Conservation (phyloP, 2,329 filamentous ascomycete genomes). For the Remersonia thermophila region DNA sequence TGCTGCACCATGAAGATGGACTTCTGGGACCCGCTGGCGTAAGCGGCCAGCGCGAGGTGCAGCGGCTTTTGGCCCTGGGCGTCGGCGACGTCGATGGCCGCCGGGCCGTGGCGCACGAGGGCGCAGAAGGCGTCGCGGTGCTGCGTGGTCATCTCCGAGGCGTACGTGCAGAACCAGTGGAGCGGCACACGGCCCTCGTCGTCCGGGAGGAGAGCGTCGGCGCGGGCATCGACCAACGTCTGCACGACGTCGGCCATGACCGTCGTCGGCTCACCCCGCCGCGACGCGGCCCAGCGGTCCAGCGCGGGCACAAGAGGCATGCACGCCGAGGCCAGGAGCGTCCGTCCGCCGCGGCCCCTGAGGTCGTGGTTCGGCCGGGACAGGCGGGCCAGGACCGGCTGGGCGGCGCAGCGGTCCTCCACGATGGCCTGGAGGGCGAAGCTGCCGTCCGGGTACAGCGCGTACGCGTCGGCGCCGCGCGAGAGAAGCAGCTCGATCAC, state of each 20-base stretch:
- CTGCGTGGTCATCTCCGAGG: background rate
- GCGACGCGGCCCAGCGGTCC: too few species aligned
- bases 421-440: slow-evolving; percentile 3
- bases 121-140: background rate
- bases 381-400: background rate
- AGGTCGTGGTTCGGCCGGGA: background rate
- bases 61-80: slow-evolving; percentile 1
- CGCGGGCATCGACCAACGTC: slow-evolving; percentile 2
- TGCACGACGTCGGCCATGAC: slow-evolving; percentile 1
- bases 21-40: background rate
- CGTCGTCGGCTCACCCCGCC: background rate
- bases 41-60: background rate
- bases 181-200: slow-evolving; percentile 3
- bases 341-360: slow-evolving; percentile 1
- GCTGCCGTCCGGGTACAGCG: background rate
- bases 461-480: slow-evolving; percentile 1
- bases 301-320: background rate
- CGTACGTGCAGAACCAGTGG: slow-evolving; percentile 4
- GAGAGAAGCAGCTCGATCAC: slow-evolving; percentile 3
- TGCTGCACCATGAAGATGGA: background rate
- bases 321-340: slow-evolving; percentile 1
- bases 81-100: background rate
- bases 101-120: background rate
- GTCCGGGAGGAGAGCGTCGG: slow-evolving; percentile 4
- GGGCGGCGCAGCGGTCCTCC: background rate